Conservation (phyloP, 257 asterid species). For the Solanum bukasovii region DNA sequence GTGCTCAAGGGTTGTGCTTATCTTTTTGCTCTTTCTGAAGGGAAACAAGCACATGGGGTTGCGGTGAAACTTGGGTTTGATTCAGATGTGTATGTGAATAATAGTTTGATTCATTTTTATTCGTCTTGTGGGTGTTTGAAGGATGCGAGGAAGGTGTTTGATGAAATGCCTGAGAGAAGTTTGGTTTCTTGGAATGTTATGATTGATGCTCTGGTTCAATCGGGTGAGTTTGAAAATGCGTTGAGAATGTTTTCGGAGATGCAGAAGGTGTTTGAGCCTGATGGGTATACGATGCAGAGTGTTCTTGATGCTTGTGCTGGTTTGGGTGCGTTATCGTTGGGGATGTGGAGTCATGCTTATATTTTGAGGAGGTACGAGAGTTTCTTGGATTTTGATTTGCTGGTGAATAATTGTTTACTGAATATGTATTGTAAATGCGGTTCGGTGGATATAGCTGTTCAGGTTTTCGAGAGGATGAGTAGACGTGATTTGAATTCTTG, state of each 20-base stretch:
- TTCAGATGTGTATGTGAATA: slow-evolving; percentile 53
- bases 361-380: slow-evolving; percentile 24
- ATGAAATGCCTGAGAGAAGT: slow-evolving; percentile 59
- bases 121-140: slow-evolving; percentile 51
- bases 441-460: slow-evolving; percentile 41
- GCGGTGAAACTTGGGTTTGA: slow-evolving; percentile 50
- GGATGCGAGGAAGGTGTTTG: slow-evolving; percentile 45
- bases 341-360: slow-evolving; percentile 70
- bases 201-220: slow-evolving; percentile 55
- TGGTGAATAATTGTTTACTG: slow-evolving; percentile 46
- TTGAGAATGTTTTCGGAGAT: slow-evolving; percentile 44
- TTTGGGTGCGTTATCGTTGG: slow-evolving; percentile 58
- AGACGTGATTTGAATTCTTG: slow-evolving; percentile 59
- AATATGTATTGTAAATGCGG: slow-evolving; percentile 86
- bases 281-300: slow-evolving; percentile 74
- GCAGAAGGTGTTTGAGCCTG: slow-evolving; percentile 43
- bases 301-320: slow-evolving; percentile 64
- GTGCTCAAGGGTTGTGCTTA: slow-evolving; percentile 66
- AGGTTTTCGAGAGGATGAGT: slow-evolving; percentile 47
- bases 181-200: slow-evolving; percentile 68
- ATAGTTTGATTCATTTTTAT: slow-evolving; percentile 75
- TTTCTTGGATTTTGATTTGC: slow-evolving; percentile 21
- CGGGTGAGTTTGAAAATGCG: slow-evolving; percentile 51
- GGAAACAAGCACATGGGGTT: slow-evolving; percentile 52
- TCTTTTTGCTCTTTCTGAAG: slow-evolving; percentile 48